phyloP scores from a whole-genome alignment of 2,329 filamentous ascomycete species.

The Sphaerulina populicola region DNA sequence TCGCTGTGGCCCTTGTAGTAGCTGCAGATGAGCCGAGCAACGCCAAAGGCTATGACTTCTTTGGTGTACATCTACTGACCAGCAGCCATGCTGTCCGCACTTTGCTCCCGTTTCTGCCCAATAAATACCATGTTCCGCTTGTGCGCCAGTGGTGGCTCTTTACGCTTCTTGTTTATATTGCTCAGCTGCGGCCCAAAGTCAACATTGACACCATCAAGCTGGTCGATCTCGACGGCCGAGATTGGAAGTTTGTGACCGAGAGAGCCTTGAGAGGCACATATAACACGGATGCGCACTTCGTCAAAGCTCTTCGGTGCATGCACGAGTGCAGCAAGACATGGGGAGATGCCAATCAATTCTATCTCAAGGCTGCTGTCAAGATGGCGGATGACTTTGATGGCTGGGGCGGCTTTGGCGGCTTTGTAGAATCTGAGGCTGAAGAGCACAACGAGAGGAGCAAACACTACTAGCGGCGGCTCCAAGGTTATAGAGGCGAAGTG shows the following conservation, averaged over 20 bases:
- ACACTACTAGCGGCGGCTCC: not conserved
- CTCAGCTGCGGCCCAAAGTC: slow-evolving; percentile 64
- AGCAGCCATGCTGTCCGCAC: slow-evolving; percentile 83
- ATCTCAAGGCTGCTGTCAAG: slow-evolving; percentile 59
- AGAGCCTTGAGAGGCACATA: slow-evolving; percentile 61
- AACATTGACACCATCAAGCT: slow-evolving; percentile 55
- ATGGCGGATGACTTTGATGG: slow-evolving; percentile 66
- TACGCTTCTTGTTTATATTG: slow-evolving; percentile 66
- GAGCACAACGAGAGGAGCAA: slow-evolving; percentile 3
- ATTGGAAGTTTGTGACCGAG: slow-evolving; percentile 69
- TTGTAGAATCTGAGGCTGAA: slow-evolving; percentile 15
- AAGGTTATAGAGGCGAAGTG: not conserved
- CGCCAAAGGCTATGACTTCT: slow-evolving; percentile 66
- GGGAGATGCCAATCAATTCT: slow-evolving; percentile 59
- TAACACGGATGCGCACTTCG: slow-evolving; percentile 69
- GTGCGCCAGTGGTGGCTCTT: slow-evolving; percentile 88
- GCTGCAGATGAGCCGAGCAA: slow-evolving; percentile 45
- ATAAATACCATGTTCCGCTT: slow-evolving; percentile 62
- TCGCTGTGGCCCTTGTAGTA: slow-evolving; percentile 53
- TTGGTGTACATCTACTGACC: slow-evolving; percentile 71
- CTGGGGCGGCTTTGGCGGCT: slow-evolving; percentile 49
- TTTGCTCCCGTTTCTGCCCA: slow-evolving; percentile 67
- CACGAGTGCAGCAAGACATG: slow-evolving; percentile 65
- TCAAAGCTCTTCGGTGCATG: slow-evolving; percentile 72
- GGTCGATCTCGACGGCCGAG: slow-evolving; percentile 53